A percentile compares a stretch with the other conserved stretches of the same genome.
Evolutionary conservation across 1,284 basidiomycete genomes (phyloP).

Genomic region (Prillingera fragicola): DNA sequence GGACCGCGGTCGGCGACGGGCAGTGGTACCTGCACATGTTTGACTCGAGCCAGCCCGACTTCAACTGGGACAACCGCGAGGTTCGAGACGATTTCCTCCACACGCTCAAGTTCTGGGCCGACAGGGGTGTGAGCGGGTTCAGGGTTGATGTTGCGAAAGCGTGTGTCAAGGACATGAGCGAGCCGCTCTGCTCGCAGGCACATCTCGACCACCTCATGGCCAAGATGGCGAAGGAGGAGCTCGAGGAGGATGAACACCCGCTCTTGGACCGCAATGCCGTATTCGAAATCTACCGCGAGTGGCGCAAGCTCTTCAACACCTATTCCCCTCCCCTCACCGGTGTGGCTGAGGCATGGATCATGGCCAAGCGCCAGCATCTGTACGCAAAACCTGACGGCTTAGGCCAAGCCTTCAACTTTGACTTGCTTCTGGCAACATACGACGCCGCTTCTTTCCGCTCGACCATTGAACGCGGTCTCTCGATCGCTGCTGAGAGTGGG

Average conservation of each 20-base stretch:
- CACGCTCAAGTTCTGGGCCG: conserved; percentile 67
- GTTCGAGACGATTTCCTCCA: conserved; percentile 61
- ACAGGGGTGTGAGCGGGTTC: conserved; percentile 69
- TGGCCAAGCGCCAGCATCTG: conserved; percentile 29
- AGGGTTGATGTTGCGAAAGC: conserved; percentile 47
- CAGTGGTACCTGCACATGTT: conserved; percentile 71
- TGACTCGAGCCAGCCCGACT: conserved; percentile 65
- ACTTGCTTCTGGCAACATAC: conserved; percentile 37
- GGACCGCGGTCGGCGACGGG: conserved; percentile 65
- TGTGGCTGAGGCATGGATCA: conserved; percentile 43
- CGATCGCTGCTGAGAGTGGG: conserved; percentile 18
- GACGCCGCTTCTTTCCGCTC: conserved; percentile 17
- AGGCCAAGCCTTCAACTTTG: conserved; percentile 43
- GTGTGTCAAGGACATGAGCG: conserved; percentile 27
- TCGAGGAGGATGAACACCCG: conserved; percentile 23
- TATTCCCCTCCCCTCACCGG: conserved; percentile 41
- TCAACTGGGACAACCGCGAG: conserved; percentile 69
- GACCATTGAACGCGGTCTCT: conserved; percentile 26
- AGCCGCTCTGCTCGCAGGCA: conserved; percentile 5
- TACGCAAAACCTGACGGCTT: conserved; percentile 33
- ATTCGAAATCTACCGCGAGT: conserved; percentile 34
- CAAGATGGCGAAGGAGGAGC: conserved; percentile 19
- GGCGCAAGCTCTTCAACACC: conserved; percentile 42
- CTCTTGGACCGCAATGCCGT: conserved; percentile 35
- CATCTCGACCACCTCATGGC: conserved; percentile 12